Evolutionary conservation across 345 rosid species (phyloP).

Genomic region (Adansonia digitata): DNA sequence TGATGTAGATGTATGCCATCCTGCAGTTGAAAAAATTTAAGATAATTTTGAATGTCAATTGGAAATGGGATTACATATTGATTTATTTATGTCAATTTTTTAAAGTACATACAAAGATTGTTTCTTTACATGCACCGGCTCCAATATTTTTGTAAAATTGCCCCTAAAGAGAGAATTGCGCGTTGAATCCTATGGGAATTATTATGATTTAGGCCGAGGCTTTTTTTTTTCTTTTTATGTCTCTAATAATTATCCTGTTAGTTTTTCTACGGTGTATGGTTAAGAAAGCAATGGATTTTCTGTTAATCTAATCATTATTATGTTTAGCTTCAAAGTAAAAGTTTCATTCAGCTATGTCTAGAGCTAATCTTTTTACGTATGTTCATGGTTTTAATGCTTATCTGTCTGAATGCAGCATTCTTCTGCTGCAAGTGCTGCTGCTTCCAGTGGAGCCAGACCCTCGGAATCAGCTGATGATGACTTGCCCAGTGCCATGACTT

Average conservation of each 20-base stretch:
- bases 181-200: neutral
- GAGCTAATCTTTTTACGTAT: neutral
- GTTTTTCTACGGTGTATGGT: neutral
- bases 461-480: slow-evolving; percentile 88
- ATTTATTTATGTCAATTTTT: neutral
- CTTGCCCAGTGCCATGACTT: slow-evolving; percentile 97
- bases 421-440: slow-evolving; percentile 51
- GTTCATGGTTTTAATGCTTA: neutral
- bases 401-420: slow-evolving; percentile 62
- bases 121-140: neutral
- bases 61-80: neutral
- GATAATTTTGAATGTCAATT: neutral
- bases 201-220: neutral
- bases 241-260: neutral
- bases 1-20: neutral
- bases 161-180: neutral
- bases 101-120: neutral
- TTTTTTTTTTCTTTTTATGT: no score
- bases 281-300: neutral
- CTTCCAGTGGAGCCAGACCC: slow-evolving; percentile 60
- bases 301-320: neutral
- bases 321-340: neutral
- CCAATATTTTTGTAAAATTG: neutral
- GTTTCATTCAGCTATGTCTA: neutral
- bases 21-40: neutral